These are phyloP conservation scores for sorghum (Sorghum bicolor) DNA, from an alignment of 176 grass and related monocot species.

Conservation along the genomic window Sorghum_bicolor_NCBIv3 NC_012873.2:63031001-63031500, in stretches of 20 bases:
- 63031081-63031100: neutral
- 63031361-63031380: neutral
- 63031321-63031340: neutral
- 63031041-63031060: neutral
- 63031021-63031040: neutral
- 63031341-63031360: neutral
- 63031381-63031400: neutral
- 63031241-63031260: neutral
- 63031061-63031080: neutral
- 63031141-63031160: neutral
- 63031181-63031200: neutral
- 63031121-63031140: neutral
- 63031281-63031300: neutral
- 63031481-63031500: neutral
- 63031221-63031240: neutral
- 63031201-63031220: neutral
- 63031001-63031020: neutral
- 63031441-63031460: too few relatives aligned
- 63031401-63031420: too few relatives aligned
- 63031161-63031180: neutral
- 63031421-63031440: neutral
- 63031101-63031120: neutral
- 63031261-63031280: neutral
- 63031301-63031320: neutral
- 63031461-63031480: neutral